Base-by-base conservation (phyloP, 1,284 basidiomycete genomes). In the Ustilago xerochloae region DNA sequence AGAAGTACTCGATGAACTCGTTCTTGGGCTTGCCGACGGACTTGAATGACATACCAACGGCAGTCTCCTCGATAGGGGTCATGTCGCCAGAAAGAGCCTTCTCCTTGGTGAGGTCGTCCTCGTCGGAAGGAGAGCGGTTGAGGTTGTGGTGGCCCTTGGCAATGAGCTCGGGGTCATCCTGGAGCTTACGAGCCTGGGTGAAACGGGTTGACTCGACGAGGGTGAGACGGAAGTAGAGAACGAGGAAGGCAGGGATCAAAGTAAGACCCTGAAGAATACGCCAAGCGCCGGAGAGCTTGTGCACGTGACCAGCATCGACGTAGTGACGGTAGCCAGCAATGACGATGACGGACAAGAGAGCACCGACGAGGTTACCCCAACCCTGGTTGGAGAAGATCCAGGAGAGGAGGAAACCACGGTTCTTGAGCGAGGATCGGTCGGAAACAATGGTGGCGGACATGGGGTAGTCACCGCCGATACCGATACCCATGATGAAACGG, bases 391-490 rank as follows among this genome's bases (percentile, higher is more conserved):
- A 86, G 80, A 87, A 87, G 68, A 87, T 86, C 64, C 85, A 68
- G 41, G 69, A 53, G 55, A 81, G 70, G 13, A 81, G 56, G 60
- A 71, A 63, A 45, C 80, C 80, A 63, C 80, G 75, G 68, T 80
- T 80, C 60, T 70, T 72, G 59, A 76, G 56, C 59, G 68, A 57
- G 24, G 77, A 60, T 38, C 80, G 78, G 67, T 81, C 80, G 29
- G 80, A 74, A 49, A 81, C 80, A 35, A 81, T 69, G 39, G 79
- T 84, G 33, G 87, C 86, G 0, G 87, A 88, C 90, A 92, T 90
- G 13, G 92, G 92, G 82, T 93, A 93, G 84, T 93, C 92, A 41
- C 92, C 92, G 29, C 92, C 92, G 6, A 93, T 90, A 22, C 81
- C 83, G 46, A 81, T 79, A 43, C 80, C 80, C 78, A 81, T 80